phyloP scores from a whole-genome alignment of 2,329 filamentous ascomycete genomes.

The Aspergillus intermedius region DNA sequence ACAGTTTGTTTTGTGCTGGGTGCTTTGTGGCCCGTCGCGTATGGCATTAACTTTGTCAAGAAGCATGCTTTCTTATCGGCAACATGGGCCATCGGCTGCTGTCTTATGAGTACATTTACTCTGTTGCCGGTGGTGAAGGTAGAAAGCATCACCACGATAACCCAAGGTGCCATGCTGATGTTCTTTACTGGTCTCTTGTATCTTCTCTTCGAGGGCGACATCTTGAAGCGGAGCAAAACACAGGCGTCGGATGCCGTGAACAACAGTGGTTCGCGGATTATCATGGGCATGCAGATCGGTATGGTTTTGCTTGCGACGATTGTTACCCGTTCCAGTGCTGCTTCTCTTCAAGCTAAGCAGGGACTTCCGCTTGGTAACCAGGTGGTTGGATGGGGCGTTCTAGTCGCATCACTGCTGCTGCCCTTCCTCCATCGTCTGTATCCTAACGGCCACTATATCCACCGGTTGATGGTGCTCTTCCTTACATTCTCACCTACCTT shows the following conservation, averaged over 20 bases:
- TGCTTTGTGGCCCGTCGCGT: conserved; percentile 68
- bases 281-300: conserved; percentile 55
- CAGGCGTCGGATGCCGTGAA: conserved; percentile 12
- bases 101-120: conserved; percentile 85
- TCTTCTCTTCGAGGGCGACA: conserved; percentile 67
- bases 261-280: conserved; percentile 31
- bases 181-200: conserved; percentile 68
- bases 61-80: conserved; percentile 57
- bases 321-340: conserved; percentile 78
- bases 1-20: conserved; percentile 72
- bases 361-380: conserved; percentile 86
- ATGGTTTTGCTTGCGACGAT: conserved; percentile 73
- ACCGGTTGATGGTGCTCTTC: conserved; percentile 82
- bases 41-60: conserved; percentile 66
- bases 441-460: conserved; percentile 81
- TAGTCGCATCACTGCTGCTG: conserved; percentile 65
- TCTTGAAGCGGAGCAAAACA: conserved; percentile 41
- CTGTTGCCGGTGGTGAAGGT: conserved; percentile 78
- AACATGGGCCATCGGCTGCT: conserved; percentile 70
- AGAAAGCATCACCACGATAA: conserved; percentile 67
- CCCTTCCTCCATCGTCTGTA: conserved; percentile 75
- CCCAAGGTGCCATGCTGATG: conserved; percentile 73
- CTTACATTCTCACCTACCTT: conserved; percentile 89
- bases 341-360: conserved; percentile 74
- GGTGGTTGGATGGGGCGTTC: conserved; percentile 72